A percentile compares a stretch with the other conserved stretches of the same genome.
These are phyloP conservation scores for Cercospora beticola DNA, from an alignment of 2,329 filamentous ascomycete species.

Conservation along the genomic window DNA sequence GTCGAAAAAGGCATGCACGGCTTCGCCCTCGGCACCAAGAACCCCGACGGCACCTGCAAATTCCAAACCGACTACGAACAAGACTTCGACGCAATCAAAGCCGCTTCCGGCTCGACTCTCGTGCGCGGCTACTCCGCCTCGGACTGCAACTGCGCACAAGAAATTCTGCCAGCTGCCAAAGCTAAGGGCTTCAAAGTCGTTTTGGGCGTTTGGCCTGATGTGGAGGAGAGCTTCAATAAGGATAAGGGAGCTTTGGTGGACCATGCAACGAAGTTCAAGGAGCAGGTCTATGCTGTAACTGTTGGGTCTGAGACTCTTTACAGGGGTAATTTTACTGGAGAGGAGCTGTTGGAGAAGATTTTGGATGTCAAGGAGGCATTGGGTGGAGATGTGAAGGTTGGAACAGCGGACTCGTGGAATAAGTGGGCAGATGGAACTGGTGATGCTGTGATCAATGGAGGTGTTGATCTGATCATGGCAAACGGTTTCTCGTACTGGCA, in stretches of 20 bases:
- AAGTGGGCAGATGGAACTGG: slow-evolving; percentile 68
- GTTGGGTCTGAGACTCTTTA: slow-evolving; percentile 71
- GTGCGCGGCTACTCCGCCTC: slow-evolving; percentile 67
- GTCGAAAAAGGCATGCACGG: slow-evolving; percentile 55
- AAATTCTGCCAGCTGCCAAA: slow-evolving; percentile 66
- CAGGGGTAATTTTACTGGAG: slow-evolving; percentile 64
- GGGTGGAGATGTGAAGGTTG: slow-evolving; percentile 56
- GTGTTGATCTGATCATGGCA: slow-evolving; percentile 62
- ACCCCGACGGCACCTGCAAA: slow-evolving; percentile 63
- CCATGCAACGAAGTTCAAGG: slow-evolving; percentile 52
- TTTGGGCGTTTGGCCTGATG: slow-evolving; percentile 69
- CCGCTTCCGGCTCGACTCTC: slow-evolving; percentile 51
- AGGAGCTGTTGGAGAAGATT: slow-evolving; percentile 61
- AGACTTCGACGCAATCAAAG: slow-evolving; percentile 63
- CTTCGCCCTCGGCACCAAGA: slow-evolving; percentile 66
- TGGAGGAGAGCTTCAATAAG: slow-evolving; percentile 59
- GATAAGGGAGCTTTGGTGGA: slow-evolving; percentile 60
- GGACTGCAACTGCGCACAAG: slow-evolving; percentile 64
- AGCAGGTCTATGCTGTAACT: slow-evolving; percentile 66
- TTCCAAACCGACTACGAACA: slow-evolving; percentile 59
- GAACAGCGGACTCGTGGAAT: slow-evolving; percentile 73
- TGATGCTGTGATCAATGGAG: slow-evolving; percentile 60
- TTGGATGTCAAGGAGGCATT: slow-evolving; percentile 58
- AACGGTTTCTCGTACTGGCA: slow-evolving; percentile 77
- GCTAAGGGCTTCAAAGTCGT: slow-evolving; percentile 64